Conservation (phyloP, 768 basidiomycete genomes). For the Amanita muscaria region DNA sequence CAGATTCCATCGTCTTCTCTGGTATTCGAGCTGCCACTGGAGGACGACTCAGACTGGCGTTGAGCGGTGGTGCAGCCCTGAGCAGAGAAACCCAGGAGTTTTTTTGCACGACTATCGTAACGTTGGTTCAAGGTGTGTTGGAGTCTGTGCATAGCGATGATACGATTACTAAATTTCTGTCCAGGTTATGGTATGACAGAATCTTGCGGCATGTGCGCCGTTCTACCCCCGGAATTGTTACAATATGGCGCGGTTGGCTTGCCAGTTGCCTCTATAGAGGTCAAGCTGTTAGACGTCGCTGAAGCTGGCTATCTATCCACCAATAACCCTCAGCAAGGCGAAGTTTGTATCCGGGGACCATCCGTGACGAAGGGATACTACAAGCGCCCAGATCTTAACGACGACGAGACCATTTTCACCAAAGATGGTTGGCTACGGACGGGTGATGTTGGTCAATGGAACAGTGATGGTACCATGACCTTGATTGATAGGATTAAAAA, state of each 20-base stretch:
- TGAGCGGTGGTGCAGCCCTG: constrained; percentile 84
- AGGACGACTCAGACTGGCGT: constrained; percentile 70
- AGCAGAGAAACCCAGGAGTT: constrained; percentile 88
- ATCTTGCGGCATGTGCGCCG: constrained; percentile 80
- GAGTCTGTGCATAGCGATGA: neutral
- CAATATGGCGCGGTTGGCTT: constrained; percentile 71
- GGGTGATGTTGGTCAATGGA: constrained; percentile 94
- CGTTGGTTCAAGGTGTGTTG: constrained; percentile 71
- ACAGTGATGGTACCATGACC: constrained; percentile 79
- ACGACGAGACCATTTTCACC: constrained; percentile 75
- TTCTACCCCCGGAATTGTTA: constrained; percentile 80
- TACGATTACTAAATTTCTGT: constrained; percentile 9
- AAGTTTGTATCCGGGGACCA: constrained; percentile 83
- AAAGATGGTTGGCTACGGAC: constrained; percentile 91
- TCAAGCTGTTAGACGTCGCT: constrained; percentile 76
- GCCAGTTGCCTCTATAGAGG: constrained; percentile 82
- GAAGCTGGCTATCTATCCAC: constrained; percentile 81
- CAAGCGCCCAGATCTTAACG: constrained; percentile 85
- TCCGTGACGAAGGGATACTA: constrained; percentile 84
- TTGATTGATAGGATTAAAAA: constrained; percentile 95
- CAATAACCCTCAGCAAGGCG: constrained; percentile 70
- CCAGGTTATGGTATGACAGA: constrained; percentile 97
- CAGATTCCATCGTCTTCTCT: constrained; percentile 69
- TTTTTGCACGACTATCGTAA: constrained; percentile 70
- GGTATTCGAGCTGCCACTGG: constrained; percentile 79